Percentiles rank a stretch among this genome's conserved stretches.
Conservation (phyloP, 441 rosid species). For the Syzygium syzygioides region DNA sequence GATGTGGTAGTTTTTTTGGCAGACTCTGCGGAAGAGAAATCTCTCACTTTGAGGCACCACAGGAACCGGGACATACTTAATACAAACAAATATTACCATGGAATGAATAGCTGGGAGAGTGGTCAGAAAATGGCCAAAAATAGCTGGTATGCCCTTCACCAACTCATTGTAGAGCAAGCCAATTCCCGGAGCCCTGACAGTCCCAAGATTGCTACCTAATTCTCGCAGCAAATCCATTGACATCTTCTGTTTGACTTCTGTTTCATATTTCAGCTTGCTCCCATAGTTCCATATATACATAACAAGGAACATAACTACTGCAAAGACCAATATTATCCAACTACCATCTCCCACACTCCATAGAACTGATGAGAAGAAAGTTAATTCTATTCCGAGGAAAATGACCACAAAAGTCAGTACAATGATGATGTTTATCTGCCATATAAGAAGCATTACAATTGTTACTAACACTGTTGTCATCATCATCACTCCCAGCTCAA, state of each 20-base stretch:
- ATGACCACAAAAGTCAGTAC: conserved; percentile 56
- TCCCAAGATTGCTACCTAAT: conserved; percentile 88
- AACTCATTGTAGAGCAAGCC: conserved; percentile 94
- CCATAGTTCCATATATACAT: conserved; percentile 97
- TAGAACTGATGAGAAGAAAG: conserved; percentile 83
- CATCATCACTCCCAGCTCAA: conserved; percentile 99
- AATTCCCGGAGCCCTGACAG: conserved; percentile 96
- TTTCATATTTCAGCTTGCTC: conserved; percentile 93
- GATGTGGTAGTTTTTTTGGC: conserved; percentile 82
- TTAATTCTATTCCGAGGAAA: conserved; percentile 76
- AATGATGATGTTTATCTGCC: conserved; percentile 87
- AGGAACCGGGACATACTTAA: conserved; percentile 95
- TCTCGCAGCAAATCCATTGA: conserved; percentile 91
- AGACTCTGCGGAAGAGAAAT: conserved; percentile 89
- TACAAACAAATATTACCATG: conserved; percentile 90
- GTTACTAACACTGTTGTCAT: conserved; percentile 89
- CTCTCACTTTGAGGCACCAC: conserved; percentile 93
- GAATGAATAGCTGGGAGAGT: conserved; percentile 98
- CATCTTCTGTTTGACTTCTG: conserved; percentile 86
- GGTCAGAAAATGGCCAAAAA: conserved; percentile 92
- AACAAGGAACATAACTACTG: conserved; percentile 74
- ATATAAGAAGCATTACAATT: conserved; percentile 94
- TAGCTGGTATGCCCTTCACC: conserved; percentile 90
- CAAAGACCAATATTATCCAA: conserved; percentile 91
- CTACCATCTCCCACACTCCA: conserved; percentile 82